Conservation (phyloP, 176 grass and related monocot genomes). For the Triticum urartu region DNA sequence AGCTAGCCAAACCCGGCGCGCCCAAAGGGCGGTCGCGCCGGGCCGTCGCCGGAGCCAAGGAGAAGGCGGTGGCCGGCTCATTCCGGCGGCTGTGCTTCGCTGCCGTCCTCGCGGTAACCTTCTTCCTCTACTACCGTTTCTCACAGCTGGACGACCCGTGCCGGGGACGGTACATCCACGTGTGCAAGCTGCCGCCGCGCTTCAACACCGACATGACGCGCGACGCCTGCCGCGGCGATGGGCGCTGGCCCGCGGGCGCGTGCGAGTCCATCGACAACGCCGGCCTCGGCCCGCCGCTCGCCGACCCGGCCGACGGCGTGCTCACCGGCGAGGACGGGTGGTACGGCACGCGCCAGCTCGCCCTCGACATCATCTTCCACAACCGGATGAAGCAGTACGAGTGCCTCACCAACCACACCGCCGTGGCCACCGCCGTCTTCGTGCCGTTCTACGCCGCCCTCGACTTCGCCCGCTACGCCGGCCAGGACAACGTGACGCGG, state of each 20-base stretch:
- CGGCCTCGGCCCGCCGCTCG: constrained; percentile 48
- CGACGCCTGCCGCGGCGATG: constrained; percentile 34
- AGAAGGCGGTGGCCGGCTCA: neutral
- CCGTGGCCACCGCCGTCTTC: constrained; percentile 48
- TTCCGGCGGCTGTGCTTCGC: neutral
- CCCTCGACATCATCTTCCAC: constrained; percentile 68
- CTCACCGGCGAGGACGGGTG: constrained; percentile 49
- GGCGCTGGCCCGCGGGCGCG: constrained; percentile 36
- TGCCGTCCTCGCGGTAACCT: neutral
- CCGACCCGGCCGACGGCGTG: constrained; percentile 28
- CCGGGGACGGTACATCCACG: constrained; percentile 62
- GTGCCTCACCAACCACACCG: constrained; percentile 56
- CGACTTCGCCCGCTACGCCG: constrained; percentile 53
- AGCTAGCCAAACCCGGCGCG: neutral
- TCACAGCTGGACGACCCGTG: neutral
- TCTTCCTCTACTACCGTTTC: neutral
- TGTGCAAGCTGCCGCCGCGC: constrained; percentile 44
- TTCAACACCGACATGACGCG: constrained; percentile 67
- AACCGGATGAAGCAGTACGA: constrained; percentile 67
- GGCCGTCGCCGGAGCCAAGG: neutral
- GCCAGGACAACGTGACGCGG: constrained; percentile 30
- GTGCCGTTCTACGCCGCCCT: constrained; percentile 69
- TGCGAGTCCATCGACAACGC: constrained; percentile 42
- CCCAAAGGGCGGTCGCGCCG: neutral
- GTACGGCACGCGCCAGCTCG: constrained; percentile 59